Base-by-base conservation (phyloP, 495 filamentous ascomycete species). In the Xylaria intraflava region DNA sequence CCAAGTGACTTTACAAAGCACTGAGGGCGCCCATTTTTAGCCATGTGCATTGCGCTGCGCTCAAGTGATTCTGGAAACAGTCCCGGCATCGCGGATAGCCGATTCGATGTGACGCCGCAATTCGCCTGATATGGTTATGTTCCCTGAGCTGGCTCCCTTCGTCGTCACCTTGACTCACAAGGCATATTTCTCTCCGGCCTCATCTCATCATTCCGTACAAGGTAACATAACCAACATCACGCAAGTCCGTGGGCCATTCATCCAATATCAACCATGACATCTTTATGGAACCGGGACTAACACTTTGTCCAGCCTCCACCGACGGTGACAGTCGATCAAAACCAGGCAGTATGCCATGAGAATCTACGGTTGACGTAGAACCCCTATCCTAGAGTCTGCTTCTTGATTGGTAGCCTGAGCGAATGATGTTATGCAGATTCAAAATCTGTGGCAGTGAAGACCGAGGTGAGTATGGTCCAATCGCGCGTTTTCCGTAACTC, bases 21-120 rank as follows among this genome's bases (percentile, higher is more conserved):
- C 31, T 62, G 61, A 64, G 61, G 61, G 52, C 64, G 52, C 64
- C 64, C 38, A 53, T 26, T 53, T 27, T 30, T 42, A 45, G 44
- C 19, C 47, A 50, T 56, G 52, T 40, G 55, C 55, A 53, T 56
- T 31, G 39, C 31, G 27, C 42, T 40, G 12, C 20, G 47, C 33
- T 51, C 59, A 35, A 55, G 48, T 58, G 50, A 55, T 50, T 40
- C 16, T 44, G 27, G 46, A 55, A 52, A 47, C 46, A 53, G 58
- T 58, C 56, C 64, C 61, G 58, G 62, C 52, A 48, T 30, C 52
- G 52, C 52, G 52, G 52, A 49, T 55, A 31, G 24, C 52, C 52
- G 52, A 52, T 27, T 45, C 3, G 7, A 27, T 23, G 12, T 40
- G 40, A 33, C 35, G 44, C 30, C 44, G 47, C 44, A 40, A 0